Base-by-base conservation (phyloP, 2,329 filamentous ascomycete species). In the Byssochlamys sp. region DNA sequence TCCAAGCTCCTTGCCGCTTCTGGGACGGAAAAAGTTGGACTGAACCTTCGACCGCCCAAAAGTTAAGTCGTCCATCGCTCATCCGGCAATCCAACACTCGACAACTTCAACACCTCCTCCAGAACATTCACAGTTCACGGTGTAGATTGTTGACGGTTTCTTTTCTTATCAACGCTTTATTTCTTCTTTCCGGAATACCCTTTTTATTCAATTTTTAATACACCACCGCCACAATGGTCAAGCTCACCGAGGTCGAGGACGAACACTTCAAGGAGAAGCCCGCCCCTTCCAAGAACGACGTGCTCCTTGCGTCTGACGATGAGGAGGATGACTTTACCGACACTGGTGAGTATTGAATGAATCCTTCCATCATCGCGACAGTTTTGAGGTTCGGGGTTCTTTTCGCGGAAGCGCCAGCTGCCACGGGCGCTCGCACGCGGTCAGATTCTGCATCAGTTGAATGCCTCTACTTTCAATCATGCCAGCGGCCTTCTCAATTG, bases 241-340 rank as follows among this genome's bases (percentile, higher is more conserved):
- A 92, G 78, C 89, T 97, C 72, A 89, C 90, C 73, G 92, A 97
- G 81, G 92, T 97, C 71, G 87, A 95, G 73, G 92, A 97, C 74
- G 91, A 96, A 82, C 89, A 95, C 77, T 95, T 96, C 81, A 81
- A 84, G 74, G 78, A 82, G 66, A 86, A 88, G 75, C 78, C 81
- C 65, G 86, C 88, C 69, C 77, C 85, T 61, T 72, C 75, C 63
- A 80, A 80, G 64, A 80, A 83, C 58, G 84, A 86, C 59, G 86
- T 70, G 53, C 69, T 78, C 57, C 65, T 78, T 52, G 67, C 68
- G 45, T 75, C 73, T 54, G 75, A 78, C 58, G 73, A 91, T 65
- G 87, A 94, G 50, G 82, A 84, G 57, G 90, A 95, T 59, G 91
- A 91, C 71, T 95, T 89, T 80, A 94, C 89, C 65, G 92, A 96